Percentiles rank a stretch among this genome's conserved stretches.
phyloP scores from a whole-genome alignment of 495 filamentous ascomycete genomes.

The Podospora australis region DNA sequence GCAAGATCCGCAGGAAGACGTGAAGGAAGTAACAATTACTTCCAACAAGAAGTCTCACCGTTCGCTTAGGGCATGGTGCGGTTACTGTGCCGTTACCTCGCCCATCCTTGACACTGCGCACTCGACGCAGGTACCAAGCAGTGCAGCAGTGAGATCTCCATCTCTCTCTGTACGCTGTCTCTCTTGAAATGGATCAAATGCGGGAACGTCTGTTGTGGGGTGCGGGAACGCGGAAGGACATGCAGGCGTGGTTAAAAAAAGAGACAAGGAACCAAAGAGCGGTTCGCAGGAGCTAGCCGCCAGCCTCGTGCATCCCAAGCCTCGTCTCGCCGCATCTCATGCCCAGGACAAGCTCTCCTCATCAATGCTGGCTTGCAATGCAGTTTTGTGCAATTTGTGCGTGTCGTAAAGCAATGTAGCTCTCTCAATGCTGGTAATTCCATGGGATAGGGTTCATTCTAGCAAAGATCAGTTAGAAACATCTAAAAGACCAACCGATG shows the following conservation, averaged over 20 bases:
- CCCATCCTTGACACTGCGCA: constrained; percentile 2
- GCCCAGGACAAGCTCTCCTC: background rate
- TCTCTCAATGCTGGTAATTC: background rate
- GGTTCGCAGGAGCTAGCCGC: constrained; percentile 8
- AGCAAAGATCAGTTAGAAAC: background rate
- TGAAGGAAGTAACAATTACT: background rate
- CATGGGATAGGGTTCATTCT: too few species aligned
- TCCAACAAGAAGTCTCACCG: constrained; percentile 1
- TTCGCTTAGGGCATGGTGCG: constrained; percentile 13
- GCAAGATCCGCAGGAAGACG: too few species aligned
- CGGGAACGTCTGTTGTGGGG: constrained; percentile 9
- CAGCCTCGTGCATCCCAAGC: constrained; percentile 15
- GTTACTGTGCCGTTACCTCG: constrained; percentile 14
- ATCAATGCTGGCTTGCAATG: background rate
- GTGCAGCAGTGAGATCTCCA: background rate
- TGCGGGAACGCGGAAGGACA: constrained; percentile 19
- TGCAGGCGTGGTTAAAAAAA: constrained; percentile 22
- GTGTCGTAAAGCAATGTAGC: too few species aligned
- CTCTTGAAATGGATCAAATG: too few species aligned
- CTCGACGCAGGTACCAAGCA: constrained; percentile 2
- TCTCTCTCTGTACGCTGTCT: too few species aligned
- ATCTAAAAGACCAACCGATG: background rate
- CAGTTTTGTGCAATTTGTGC: too few species aligned
- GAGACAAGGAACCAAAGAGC: constrained; percentile 5
- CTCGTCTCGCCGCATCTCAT: constrained; percentile 9